phyloP scores from a whole-genome alignment of 1,284 basidiomycete genomes.

The Flammula alnicola region DNA sequence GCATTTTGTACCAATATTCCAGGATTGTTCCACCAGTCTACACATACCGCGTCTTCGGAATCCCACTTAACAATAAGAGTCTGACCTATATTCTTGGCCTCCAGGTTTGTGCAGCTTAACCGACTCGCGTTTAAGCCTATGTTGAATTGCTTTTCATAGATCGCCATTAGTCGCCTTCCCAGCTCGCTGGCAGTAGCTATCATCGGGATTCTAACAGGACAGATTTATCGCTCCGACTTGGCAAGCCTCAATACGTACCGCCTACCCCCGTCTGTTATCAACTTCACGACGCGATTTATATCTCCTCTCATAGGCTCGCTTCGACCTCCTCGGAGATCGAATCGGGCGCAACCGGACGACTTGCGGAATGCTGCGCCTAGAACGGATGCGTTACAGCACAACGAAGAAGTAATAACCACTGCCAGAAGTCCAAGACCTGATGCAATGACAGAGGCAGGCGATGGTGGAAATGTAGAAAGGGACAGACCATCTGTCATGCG shows the following conservation, averaged over 20 bases:
- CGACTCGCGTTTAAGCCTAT: conserved; percentile 8
- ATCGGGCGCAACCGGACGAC: conserved; percentile 49
- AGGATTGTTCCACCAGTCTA: conserved; percentile 80
- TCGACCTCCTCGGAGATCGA: conserved; percentile 50
- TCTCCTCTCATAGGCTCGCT: conserved; percentile 67
- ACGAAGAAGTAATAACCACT: conserved; percentile 64
- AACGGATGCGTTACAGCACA: conserved; percentile 28
- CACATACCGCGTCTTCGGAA: conserved; percentile 73
- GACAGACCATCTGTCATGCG: conserved; percentile 60
- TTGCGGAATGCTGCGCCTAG: conserved; percentile 22
- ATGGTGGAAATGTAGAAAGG: conserved; percentile 6
- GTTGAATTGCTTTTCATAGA: conserved; percentile 43
- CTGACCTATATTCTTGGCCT: conserved; percentile 70
- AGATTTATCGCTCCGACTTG: conserved; percentile 81
- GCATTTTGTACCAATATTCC: conserved; percentile 81
- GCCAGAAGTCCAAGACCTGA: conserved; percentile 42
- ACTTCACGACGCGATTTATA: conserved; percentile 56
- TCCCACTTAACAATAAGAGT: conserved; percentile 78
- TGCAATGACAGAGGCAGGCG: conserved; percentile 24
- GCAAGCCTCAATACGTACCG: conserved; percentile 78
- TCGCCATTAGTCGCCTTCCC: conserved; percentile 70
- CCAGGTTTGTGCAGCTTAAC: conserved; percentile 51
- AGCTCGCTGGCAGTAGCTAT: conserved; percentile 63
- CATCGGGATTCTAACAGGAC: conserved; percentile 71
- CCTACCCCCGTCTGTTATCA: conserved; percentile 60